Evolutionary conservation across 2,329 filamentous ascomycete genomes (phyloP), one percentile per base, ranked within the genome.

Genomic region (Phyllosticta citrichinensis): DNA sequence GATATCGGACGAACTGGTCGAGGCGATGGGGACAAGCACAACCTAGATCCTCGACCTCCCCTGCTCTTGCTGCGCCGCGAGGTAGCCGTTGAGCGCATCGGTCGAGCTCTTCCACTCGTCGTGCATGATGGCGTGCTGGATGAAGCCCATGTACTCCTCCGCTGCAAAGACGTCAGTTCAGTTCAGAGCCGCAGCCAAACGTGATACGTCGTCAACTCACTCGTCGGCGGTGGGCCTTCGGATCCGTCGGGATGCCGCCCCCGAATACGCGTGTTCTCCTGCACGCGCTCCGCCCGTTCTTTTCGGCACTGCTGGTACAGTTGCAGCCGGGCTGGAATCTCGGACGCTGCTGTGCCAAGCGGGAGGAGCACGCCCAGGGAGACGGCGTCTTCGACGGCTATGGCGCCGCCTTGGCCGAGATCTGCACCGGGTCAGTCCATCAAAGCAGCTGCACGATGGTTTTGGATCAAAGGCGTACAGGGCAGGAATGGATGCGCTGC

Each of bases 401-500:
- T 76, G 0, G 74, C 84, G 9, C 80, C 86, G 2, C 85, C 86
- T 67, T 86, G 83, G 0, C 80, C 84, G 70, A 84, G 82, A 63
- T 84, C 73, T 72, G 27, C 12, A 2, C 2, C 12, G 14, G 11
- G 40, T 61, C 20, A 64, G 20, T 50, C 40, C 22, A 22, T 22
- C 22, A 22, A 22, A 22, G 22, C 3, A 22, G 22, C 22, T 5
- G 5, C 27, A 8, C 2, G 27, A 30, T 30, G 22, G 3, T 30
- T 27, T 30, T 8, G 27, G 27, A 30, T 8, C 6, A 6, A 8
- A 2, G 11, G 70, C 76, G 70, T 68, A 80, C 78, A 80, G 14
- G 85, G 86, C 0, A 85, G 73, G 66, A 88, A 87, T 0, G 86
- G 85, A 68, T 89, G 86, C 0, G 84, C 86, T 0, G 86, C 84